These are phyloP conservation scores for Colletotrichum godetiae DNA, from an alignment of 2,329 filamentous ascomycete genomes.

Conservation along the genomic window DNA sequence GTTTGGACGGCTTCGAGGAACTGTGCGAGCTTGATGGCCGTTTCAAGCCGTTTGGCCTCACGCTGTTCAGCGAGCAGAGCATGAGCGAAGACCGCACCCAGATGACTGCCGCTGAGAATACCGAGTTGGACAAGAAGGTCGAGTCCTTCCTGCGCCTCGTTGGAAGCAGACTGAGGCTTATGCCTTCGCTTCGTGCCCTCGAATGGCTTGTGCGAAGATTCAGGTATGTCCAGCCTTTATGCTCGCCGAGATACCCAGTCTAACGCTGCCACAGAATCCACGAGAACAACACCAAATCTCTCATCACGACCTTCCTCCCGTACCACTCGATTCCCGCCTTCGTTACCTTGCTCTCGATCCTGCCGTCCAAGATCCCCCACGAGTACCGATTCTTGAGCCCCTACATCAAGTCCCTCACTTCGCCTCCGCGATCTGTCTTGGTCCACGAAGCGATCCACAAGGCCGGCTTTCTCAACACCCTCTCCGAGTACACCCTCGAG, in stretches of 20 bases:
- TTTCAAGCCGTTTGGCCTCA: slow-evolving; percentile 79
- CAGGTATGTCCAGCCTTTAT: slow-evolving; percentile 65
- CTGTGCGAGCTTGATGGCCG: slow-evolving; percentile 87
- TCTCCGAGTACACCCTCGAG: slow-evolving; percentile 84
- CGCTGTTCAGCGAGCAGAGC: slow-evolving; percentile 94
- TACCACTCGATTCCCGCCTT: slow-evolving; percentile 92
- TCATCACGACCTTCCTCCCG: slow-evolving; percentile 89
- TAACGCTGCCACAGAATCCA: slow-evolving; percentile 73
- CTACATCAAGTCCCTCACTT: slow-evolving; percentile 82
- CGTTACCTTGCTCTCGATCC: slow-evolving; percentile 84
- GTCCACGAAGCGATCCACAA: slow-evolving; percentile 87
- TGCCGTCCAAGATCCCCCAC: slow-evolving; percentile 79
- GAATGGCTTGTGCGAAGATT: slow-evolving; percentile 97
- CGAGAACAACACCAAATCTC: slow-evolving; percentile 83
- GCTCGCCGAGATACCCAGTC: slow-evolving; percentile 27
- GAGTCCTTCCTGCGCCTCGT: slow-evolving; percentile 86
- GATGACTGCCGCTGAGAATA: slow-evolving; percentile 85
- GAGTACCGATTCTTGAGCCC: slow-evolving; percentile 88
- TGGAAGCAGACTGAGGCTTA: slow-evolving; percentile 80
- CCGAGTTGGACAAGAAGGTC: slow-evolving; percentile 80
- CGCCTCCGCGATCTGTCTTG: slow-evolving; percentile 82
- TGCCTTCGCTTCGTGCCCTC: slow-evolving; percentile 88
- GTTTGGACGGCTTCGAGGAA: slow-evolving; percentile 89
- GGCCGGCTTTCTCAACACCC: slow-evolving; percentile 76
- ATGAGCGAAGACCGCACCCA: slow-evolving; percentile 87